Conservation (phyloP, 2,329 filamentous ascomycete species). For the Ceratocystiopsis brevicomis region DNA sequence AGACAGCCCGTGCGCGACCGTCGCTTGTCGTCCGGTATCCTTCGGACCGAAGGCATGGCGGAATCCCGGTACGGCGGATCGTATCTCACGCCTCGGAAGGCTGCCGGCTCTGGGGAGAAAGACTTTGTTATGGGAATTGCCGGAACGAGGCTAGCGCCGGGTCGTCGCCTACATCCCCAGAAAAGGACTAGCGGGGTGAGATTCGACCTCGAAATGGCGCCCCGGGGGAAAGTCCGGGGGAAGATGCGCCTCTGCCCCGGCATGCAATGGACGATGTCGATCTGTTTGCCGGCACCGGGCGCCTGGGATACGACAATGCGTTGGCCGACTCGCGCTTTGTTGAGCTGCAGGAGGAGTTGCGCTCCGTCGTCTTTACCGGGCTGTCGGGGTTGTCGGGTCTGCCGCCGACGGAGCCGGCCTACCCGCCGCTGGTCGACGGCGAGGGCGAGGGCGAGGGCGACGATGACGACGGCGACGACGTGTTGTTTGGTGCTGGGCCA, state of each 20-base stretch:
- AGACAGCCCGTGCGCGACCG: neutral
- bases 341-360: constrained; percentile 26
- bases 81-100: no score
- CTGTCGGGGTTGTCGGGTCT: neutral
- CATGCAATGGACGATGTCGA: neutral
- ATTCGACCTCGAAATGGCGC: neutral
- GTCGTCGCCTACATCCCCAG: neutral
- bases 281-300: neutral
- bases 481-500: neutral
- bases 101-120: no score
- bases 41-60: neutral
- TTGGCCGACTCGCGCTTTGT: constrained; percentile 21
- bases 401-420: no score
- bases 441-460: no score
- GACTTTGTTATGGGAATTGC: neutral
- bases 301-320: neutral
- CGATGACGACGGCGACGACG: constrained; percentile 8
- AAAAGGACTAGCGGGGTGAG: neutral
- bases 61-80: neutral
- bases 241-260: neutral
- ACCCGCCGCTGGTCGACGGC: no score
- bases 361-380: constrained; percentile 23
- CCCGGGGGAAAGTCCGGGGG: no score
- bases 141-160: neutral
- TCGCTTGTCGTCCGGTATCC: neutral